These are phyloP conservation scores for Beauveria caledonica DNA, from an alignment of 2,329 filamentous ascomycete species.

Conservation along the genomic window DNA sequence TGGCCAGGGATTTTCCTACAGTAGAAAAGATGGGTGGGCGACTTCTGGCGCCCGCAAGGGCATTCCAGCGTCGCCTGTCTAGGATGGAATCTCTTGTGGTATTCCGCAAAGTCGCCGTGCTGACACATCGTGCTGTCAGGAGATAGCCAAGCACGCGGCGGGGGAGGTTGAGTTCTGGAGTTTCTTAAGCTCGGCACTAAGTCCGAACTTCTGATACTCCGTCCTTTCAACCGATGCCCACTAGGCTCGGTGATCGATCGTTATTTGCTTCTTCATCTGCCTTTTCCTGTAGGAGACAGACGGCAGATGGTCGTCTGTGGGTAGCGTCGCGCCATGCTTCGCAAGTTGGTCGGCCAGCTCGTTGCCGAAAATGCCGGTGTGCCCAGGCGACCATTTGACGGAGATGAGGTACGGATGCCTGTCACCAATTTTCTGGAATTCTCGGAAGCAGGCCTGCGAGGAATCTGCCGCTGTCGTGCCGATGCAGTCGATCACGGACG, in stretches of 20 bases:
- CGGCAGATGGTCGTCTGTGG: not conserved
- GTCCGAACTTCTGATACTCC: not conserved
- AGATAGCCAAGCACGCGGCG: not conserved
- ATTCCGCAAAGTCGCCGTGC: not conserved
- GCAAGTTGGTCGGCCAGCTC: not conserved
- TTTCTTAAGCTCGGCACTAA: not conserved
- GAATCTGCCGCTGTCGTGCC: not conserved
- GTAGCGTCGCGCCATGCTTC: not conserved
- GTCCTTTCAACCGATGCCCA: not conserved
- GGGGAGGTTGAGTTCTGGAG: not conserved
- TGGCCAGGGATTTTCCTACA: not conserved
- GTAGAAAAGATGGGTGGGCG: not conserved
- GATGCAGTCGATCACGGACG: not conserved
- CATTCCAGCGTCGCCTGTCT: not conserved
- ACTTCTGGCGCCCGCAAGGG: not conserved
- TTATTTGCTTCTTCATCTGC: not conserved
- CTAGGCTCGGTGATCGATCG: not conserved
- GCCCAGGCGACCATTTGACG: not conserved
- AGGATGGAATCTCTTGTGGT: not conserved
- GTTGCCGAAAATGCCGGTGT: not conserved
- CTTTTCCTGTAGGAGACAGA: not conserved
- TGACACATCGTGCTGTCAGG: not conserved
- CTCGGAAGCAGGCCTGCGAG: not conserved
- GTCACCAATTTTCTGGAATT: not conserved
- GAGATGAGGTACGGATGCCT: not conserved